Evolutionary conservation across 805 yeast genomes (phyloP).

Genomic region (Sugiyamaella americana): DNA sequence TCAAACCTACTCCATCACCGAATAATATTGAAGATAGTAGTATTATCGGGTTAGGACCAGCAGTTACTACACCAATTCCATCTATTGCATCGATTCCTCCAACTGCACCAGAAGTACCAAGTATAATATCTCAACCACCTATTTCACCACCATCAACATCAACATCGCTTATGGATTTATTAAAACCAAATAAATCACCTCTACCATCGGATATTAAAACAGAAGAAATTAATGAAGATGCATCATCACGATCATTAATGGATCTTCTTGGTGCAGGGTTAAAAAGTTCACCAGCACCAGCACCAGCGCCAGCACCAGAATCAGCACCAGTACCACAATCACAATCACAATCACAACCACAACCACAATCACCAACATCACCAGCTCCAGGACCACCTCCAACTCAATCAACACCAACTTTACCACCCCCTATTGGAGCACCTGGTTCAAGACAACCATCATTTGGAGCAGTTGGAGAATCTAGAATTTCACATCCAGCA

Average conservation of each 20-base stretch:
- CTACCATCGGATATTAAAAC: neutral
- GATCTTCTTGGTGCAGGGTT: neutral
- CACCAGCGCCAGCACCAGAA: slow-evolving; percentile 3
- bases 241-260: neutral
- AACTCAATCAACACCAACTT: neutral
- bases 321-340: slow-evolving; percentile 4
- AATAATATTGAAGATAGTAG: neutral
- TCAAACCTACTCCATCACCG: neutral
- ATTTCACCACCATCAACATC: neutral
- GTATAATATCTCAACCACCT: neutral
- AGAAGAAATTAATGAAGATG: neutral
- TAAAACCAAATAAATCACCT: slow-evolving; percentile 2
- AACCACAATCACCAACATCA: neutral
- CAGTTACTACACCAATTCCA: neutral
- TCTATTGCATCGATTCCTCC: neutral
- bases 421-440: neutral
- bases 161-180: slow-evolving; percentile 5
- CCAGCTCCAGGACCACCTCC: slow-evolving; percentile 1
- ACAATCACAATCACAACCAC: too few relatives aligned
- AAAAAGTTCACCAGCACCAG: neutral
- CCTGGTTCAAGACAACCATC: neutral
- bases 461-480: neutral
- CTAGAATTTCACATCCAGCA: neutral
- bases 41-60: neutral
- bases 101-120: slow-evolving; percentile 1